Base-by-base conservation (phyloP, 352 stramenopile species). In the Lagenidium giganteum region DNA sequence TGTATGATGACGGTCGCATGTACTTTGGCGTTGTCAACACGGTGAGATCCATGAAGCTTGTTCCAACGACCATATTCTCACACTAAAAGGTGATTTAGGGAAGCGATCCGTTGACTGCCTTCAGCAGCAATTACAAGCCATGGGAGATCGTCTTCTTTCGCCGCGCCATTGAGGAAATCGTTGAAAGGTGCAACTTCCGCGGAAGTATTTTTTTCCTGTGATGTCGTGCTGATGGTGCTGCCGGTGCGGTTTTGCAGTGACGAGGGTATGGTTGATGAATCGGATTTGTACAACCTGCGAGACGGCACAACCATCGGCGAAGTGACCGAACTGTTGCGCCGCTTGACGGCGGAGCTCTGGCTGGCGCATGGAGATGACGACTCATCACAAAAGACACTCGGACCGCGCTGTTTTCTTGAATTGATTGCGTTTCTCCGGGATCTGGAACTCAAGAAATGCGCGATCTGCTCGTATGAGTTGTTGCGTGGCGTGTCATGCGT, bases 71-170 rank as follows among this genome's bases (percentile, higher is more conserved):
- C 31, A 26, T 31, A 24, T 20, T 33, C 12, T 21, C 4, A 17
- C 8, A 26, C 5, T 30, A 38, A 17, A 27, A 31, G 4, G 27
- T 45, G 34, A 40, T 22, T 11, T 25, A 91, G 79, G 84, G 77
- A 48, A 85, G 81, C 28, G 80, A 93, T 52, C 52, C 67, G n/a
- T 28, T 90, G n/a, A 81, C 77, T 5, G 50, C 70, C 46, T 83
- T 87, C 36, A 74, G 70, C 42, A 85, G 62, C 58, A 83, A 72
- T 45, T 93, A 77, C 49, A 87, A 84, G 47, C 56, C 77, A 17
- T 90, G 80, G 78, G 80, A 93, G 51, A 93, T 93, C 47, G 71
- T 87, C 20, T 83, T 93, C 31, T 61, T 93, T 35, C 80, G 80
- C 43, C 87, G 80, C 42, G 80, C 73, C 21, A 86, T 93, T 35